Evolutionary conservation across 2,329 filamentous ascomycete species (phyloP).

Genomic region (Colletotrichum lindemuthianum): DNA sequence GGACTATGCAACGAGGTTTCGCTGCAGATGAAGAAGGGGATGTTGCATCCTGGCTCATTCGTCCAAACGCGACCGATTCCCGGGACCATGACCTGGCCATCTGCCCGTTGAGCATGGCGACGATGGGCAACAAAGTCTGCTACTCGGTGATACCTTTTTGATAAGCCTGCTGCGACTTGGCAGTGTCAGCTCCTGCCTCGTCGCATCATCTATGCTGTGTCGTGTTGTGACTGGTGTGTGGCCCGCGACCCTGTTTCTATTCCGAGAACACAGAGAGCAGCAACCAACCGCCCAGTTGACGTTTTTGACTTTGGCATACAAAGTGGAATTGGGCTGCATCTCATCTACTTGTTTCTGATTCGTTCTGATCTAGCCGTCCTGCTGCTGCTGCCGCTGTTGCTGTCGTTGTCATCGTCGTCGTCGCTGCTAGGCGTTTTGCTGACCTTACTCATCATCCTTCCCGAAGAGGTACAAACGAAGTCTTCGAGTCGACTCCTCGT

Average conservation of each 20-base stretch:
- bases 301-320: slow-evolving; percentile 30
- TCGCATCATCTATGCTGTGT: slow-evolving; percentile 4
- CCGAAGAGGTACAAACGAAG: too few relatives aligned
- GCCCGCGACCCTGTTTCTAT: slow-evolving; percentile 27
- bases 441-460: slow-evolving; percentile 22
- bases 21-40: background rate
- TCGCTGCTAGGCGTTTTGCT: background rate
- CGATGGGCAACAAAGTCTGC: slow-evolving; percentile 27
- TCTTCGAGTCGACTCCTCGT: too few relatives aligned
- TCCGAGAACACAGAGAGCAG: slow-evolving; percentile 19
- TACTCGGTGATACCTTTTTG: slow-evolving; percentile 32
- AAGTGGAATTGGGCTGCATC: slow-evolving; percentile 17
- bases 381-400: background rate
- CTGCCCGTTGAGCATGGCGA: slow-evolving; percentile 30
- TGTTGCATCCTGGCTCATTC: background rate
- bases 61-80: slow-evolving; percentile 24
- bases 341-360: slow-evolving; percentile 4
- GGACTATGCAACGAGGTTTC: too few relatives aligned
- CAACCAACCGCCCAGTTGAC: too few relatives aligned
- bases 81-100: slow-evolving; percentile 23
- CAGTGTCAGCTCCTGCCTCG: slow-evolving; percentile 33
- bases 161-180: slow-evolving; percentile 33
- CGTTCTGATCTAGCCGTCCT: background rate
- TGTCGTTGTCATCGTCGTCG: too few relatives aligned
- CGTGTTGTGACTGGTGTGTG: background rate